These are phyloP conservation scores for Skeletonema tropicum DNA, from an alignment of 108 stramenopile species.

Conservation along the genomic window DNA sequence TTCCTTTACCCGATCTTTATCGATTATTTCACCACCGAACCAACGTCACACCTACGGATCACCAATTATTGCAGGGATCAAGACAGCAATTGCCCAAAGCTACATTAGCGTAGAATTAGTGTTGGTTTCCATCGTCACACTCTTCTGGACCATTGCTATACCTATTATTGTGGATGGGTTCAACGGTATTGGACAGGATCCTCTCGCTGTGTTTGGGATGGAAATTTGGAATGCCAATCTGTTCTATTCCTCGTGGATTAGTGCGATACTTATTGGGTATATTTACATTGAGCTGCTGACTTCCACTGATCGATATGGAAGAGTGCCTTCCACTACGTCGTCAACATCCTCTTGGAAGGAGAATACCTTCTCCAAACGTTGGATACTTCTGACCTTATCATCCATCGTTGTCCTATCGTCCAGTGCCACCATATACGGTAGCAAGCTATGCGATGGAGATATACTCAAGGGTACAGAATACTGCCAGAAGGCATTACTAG, in stretches of 20 bases:
- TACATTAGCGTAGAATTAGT: conserved; percentile 20
- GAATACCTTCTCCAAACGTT: conserved; percentile 35
- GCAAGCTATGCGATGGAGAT: conserved; percentile 19
- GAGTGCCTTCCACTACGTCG: neutral
- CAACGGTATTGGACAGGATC: neutral
- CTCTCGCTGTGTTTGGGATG: conserved; percentile 21
- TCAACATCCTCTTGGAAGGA: neutral
- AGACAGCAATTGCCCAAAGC: neutral
- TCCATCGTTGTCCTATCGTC: conserved; percentile 23
- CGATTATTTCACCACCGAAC: neutral
- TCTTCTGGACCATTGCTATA: conserved; percentile 29
- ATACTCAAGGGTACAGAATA: conserved; percentile 23
- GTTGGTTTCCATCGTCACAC: conserved; percentile 6
- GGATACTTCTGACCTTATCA: conserved; percentile 16
- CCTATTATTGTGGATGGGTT: conserved; percentile 31
- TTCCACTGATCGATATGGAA: conserved; percentile 15
- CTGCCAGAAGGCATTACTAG: conserved; percentile 20
- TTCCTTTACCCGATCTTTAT: neutral
- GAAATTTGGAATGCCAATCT: conserved; percentile 51
- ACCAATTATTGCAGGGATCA: neutral
- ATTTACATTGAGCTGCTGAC: conserved; percentile 28
- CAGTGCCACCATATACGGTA: conserved; percentile 12
- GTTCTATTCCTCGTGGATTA: conserved; percentile 37
- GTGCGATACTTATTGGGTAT: conserved; percentile 19
- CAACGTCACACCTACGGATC: neutral